These are phyloP conservation scores for Dichotomopilus funicola DNA, from an alignment of 2,329 filamentous ascomycete species.

Conservation along the genomic window DNA sequence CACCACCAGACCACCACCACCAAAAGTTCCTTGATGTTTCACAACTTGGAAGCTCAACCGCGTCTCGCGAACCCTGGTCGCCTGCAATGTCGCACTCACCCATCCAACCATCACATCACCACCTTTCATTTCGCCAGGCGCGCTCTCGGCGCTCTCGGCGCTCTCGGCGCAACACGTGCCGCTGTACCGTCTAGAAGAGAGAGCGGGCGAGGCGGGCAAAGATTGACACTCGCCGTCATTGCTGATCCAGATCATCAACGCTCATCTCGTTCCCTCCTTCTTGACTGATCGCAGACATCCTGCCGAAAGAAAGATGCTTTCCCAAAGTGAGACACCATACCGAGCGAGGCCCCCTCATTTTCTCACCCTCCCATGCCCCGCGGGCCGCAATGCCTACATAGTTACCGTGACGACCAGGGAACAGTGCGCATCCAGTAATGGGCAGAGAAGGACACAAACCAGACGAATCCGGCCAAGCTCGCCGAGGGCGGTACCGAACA, in stretches of 20 bases:
- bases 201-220: too few species aligned
- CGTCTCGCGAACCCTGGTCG: constrained; percentile 15
- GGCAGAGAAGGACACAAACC: too few species aligned
- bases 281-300: too few species aligned
- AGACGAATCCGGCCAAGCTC: too few species aligned
- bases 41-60: not conserved
- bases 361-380: too few species aligned
- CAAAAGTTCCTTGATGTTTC: constrained; percentile 8
- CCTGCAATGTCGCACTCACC: constrained; percentile 18
- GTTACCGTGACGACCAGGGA: too few species aligned
- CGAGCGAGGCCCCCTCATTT: too few species aligned
- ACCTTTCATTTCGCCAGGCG: constrained; percentile 18
- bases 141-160: not conserved
- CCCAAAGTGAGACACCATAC: too few species aligned
- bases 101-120: constrained; percentile 1
- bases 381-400: too few species aligned
- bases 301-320: too few species aligned
- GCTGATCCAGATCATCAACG: constrained; percentile 10
- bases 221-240: not conserved
- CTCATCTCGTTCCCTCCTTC: constrained; percentile 13
- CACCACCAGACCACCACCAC: not conserved
- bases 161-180: constrained; percentile 5
- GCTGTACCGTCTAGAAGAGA: not conserved
- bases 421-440: too few species aligned
- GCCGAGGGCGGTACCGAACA: too few species aligned